A percentile compares a stretch with the other conserved stretches of the same genome.
Evolutionary conservation across 371 early-diverging fungal genomes (phyloP).

Genomic region (Globomyces sp.): DNA sequence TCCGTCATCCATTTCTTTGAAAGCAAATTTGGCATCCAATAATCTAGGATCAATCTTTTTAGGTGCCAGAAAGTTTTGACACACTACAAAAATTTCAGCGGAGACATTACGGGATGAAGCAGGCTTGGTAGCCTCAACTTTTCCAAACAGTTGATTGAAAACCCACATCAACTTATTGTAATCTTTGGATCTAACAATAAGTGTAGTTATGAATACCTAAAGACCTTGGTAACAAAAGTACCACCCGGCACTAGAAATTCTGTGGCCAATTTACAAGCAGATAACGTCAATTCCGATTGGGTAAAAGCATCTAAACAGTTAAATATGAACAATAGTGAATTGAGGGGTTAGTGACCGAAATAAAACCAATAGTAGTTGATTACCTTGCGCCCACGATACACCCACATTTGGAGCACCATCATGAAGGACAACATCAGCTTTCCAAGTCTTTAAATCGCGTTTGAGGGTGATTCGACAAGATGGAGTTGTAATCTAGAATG

Average conservation of each 20-base stretch:
- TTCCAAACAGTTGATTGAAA: conserved; percentile 95
- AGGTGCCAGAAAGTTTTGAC: conserved; percentile 91
- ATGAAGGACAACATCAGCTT: conserved; percentile 98
- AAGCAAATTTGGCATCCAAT: conserved; percentile 93
- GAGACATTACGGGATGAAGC: conserved; percentile 99
- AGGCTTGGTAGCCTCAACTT: conserved; percentile 99
- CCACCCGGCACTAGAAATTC: conserved; percentile 95
- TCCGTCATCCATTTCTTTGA: conserved; percentile 76
- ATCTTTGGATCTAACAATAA: conserved; percentile 84
- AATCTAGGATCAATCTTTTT: conserved; percentile 94
- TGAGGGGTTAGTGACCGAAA: too few relatives aligned
- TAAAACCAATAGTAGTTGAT: too few relatives aligned
- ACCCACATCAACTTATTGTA: conserved; percentile 98
- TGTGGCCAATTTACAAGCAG: conserved; percentile 93
- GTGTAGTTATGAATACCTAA: conserved; percentile 34
- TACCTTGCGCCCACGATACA: conserved; percentile 85
- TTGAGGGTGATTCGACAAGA: conserved; percentile 86
- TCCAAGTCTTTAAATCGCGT: conserved; percentile 93
- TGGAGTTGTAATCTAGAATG: conserved; percentile 79
- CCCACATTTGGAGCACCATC: conserved; percentile 99
- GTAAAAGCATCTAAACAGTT: conserved; percentile 82
- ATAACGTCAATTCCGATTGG: conserved; percentile 96
- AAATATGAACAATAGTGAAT: too few relatives aligned
- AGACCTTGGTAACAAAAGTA: conserved; percentile 99
- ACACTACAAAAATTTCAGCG: conserved; percentile 99